Conservation (phyloP, 352 stramenopile species). For the Discostella stelligera region DNA sequence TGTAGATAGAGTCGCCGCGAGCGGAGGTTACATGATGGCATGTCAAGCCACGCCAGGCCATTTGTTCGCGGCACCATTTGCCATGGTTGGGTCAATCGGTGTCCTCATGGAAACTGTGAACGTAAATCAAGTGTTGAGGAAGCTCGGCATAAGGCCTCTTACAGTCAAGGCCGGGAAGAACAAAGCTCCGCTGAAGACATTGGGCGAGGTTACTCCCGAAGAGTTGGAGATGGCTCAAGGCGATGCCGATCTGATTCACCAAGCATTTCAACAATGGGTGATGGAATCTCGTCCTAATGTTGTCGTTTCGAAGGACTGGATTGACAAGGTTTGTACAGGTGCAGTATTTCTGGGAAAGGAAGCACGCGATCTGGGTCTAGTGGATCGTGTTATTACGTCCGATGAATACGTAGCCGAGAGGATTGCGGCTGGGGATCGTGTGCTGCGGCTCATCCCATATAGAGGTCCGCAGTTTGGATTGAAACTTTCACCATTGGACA, state of each 20-base stretch:
- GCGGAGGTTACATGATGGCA: slow-evolving; percentile 77
- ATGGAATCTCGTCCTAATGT: slow-evolving; percentile 38
- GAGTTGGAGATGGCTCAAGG: slow-evolving; percentile 65
- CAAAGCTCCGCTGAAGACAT: slow-evolving; percentile 73
- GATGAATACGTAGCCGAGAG: slow-evolving; percentile 76
- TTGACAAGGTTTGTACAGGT: slow-evolving; percentile 62
- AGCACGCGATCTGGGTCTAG: slow-evolving; percentile 54
- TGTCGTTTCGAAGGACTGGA: slow-evolving; percentile 29
- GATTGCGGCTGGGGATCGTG: slow-evolving; percentile 57
- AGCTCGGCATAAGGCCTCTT: slow-evolving; percentile 69
- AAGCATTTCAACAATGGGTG: slow-evolving; percentile 72
- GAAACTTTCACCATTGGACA: slow-evolving; percentile 52
- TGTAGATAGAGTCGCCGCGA: slow-evolving; percentile 64
- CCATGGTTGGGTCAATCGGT: slow-evolving; percentile 72
- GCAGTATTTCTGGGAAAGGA: slow-evolving; percentile 61
- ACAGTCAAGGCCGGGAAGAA: slow-evolving; percentile 70
- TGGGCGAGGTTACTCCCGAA: slow-evolving; percentile 65
- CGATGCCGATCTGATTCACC: slow-evolving; percentile 69
- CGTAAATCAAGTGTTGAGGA: slow-evolving; percentile 81
- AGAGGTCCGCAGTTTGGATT: slow-evolving; percentile 41
- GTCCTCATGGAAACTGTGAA: slow-evolving; percentile 81
- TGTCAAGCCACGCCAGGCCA: slow-evolving; percentile 55
- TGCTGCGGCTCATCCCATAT: slow-evolving; percentile 56
- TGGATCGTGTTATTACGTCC: slow-evolving; percentile 73
- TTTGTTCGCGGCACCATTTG: slow-evolving; percentile 69